phyloP scores from a whole-genome alignment of 1,284 basidiomycete species.

The Naganishia albida region DNA sequence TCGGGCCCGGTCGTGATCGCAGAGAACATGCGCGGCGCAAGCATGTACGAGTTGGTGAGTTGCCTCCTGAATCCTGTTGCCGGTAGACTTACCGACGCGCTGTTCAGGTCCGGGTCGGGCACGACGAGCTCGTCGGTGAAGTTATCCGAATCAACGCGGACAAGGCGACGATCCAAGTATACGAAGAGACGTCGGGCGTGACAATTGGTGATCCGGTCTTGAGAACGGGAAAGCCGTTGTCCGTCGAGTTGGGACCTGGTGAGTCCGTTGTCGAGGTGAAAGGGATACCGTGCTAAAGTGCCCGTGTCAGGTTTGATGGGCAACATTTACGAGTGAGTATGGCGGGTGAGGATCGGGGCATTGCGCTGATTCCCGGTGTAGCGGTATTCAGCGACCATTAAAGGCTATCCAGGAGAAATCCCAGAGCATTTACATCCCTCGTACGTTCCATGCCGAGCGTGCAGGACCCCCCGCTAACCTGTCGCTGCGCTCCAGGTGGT shows the following conservation, averaged over 20 bases:
- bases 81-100: not conserved
- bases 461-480: not conserved
- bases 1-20: constrained; percentile 90
- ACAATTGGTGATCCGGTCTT: constrained; percentile 97
- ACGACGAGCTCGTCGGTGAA: constrained; percentile 97
- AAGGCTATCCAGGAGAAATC: constrained; percentile 94
- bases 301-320: constrained; percentile 79
- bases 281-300: constrained; percentile 14
- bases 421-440: constrained; percentile 97
- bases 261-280: constrained; percentile 58
- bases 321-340: constrained; percentile 81
- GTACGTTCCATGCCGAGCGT: constrained; percentile 47
- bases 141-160: constrained; percentile 95
- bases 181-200: constrained; percentile 97
- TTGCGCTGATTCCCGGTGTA: constrained; percentile 33
- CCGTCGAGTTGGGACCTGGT: constrained; percentile 88
- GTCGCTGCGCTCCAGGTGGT: constrained; percentile 57
- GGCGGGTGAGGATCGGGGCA: not conserved
- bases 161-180: constrained; percentile 99
- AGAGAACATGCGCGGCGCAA: constrained; percentile 92
- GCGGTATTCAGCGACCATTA: constrained; percentile 86
- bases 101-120: constrained; percentile 73
- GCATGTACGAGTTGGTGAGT: constrained; percentile 87
- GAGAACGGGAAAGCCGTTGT: constrained; percentile 94
- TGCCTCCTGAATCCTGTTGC: not conserved